These are phyloP conservation scores for Fusarium nurragi DNA, from an alignment of 2,329 filamentous ascomycete species.

Conservation along the genomic window DNA sequence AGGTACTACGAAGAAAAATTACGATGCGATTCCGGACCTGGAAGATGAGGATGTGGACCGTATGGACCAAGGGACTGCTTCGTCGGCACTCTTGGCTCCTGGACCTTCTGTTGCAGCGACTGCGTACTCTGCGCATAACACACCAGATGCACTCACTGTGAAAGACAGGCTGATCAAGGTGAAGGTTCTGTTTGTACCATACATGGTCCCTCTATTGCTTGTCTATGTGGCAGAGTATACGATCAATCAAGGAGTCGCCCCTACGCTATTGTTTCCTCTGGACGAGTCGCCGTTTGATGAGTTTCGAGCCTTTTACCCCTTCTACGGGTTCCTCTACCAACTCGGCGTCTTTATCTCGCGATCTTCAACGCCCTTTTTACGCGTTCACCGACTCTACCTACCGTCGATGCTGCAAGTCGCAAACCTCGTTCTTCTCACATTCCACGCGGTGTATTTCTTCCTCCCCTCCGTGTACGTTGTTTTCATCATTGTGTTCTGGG, in stretches of 20 bases:
- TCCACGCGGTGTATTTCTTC: constrained; percentile 82
- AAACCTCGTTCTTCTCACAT: constrained; percentile 77
- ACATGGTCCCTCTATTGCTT: constrained; percentile 89
- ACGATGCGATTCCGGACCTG: constrained; percentile 61
- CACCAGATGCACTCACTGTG: constrained; percentile 50
- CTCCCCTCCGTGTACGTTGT: constrained; percentile 88
- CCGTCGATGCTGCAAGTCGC: constrained; percentile 83
- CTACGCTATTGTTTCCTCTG: constrained; percentile 88
- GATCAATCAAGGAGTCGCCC: constrained; percentile 94
- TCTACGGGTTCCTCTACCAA: constrained; percentile 95
- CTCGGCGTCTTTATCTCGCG: constrained; percentile 94
- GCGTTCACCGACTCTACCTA: constrained; percentile 81
- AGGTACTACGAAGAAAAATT: constrained; percentile 57
- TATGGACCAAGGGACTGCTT: constrained; percentile 51
- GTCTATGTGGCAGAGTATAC: constrained; percentile 98
- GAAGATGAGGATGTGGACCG: constrained; percentile 51
- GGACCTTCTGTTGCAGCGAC: constrained; percentile 53
- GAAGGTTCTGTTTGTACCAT: constrained; percentile 74
- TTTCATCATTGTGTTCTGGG: constrained; percentile 90
- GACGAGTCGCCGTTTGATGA: constrained; percentile 78
- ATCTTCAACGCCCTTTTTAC: constrained; percentile 87
- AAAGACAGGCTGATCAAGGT: constrained; percentile 70
- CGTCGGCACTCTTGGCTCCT: constrained; percentile 60
- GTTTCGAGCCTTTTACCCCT: constrained; percentile 90
- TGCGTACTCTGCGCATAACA: constrained; percentile 49